Evolutionary conservation across 176 grass and related monocot genomes (phyloP), one percentile per base, ranked within the genome.

Genomic region (Puccinellia tenuiflora): DNA sequence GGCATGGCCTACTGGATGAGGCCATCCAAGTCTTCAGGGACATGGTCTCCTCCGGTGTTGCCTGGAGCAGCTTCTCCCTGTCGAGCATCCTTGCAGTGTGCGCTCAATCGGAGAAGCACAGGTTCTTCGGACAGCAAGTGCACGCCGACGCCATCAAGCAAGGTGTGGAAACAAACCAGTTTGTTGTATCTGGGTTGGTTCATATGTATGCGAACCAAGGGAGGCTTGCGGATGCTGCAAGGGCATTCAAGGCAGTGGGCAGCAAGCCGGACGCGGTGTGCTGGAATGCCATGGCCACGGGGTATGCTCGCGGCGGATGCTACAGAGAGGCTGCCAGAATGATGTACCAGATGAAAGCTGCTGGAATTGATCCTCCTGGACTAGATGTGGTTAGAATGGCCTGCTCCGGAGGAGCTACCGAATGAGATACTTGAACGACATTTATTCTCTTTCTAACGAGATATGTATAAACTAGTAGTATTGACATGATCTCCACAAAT

Each of bases 121-220:
- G 88, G 29, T 83, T 51, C n/a, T 68, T 48, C 0, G 96, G 92
- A 9, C 76, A n/a, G 83, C 96, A 98, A 76, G 81, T 93, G 56
- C 96, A 98, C 21, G 87, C 90, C 1, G 71, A 85, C 17, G 55
- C 92, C 83, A 63, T 98, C 59, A 98, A 98, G 53, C 88, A 88
- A 1, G 92, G 92, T 9, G 21, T 84, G 38, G 89, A 75, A 61
- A 88, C 68, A 2, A 72, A 95, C 73, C 86, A 81, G 43, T 98
- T 91, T 25, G 87, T 98, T 0, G 81, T 84, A 4, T 87, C 90
- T 30, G 80, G 96, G 52, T 66, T 98, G 77, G 85, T 98, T 6
- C 86, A 91, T 74, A 87, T 98, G 92, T 98, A 98, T 40, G 77
- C 89, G 1, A 92, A 92, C 18, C 82, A 95, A 38, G 87, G 85